Evolutionary conservation across 1,284 basidiomycete genomes (phyloP).

Genomic region (Sporisorium scitamineum): DNA sequence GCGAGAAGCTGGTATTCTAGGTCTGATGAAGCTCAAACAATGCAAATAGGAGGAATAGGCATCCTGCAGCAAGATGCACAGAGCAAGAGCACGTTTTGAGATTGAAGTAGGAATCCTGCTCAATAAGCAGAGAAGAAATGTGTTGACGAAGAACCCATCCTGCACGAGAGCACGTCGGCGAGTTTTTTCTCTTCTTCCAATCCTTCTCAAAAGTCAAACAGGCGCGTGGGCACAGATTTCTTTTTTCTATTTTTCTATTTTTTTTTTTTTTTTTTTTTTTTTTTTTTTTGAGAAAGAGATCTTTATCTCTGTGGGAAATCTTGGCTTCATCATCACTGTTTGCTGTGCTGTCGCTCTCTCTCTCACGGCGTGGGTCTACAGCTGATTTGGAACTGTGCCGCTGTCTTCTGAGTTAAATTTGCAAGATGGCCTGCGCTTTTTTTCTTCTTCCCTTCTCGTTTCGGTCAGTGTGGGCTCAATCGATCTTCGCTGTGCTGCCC

Average conservation of each 20-base stretch:
- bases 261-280: constrained; percentile 12
- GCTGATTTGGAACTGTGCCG: neutral
- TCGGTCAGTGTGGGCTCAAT: constrained; percentile 8
- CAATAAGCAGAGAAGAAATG: neutral
- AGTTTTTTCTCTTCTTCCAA: constrained; percentile 2
- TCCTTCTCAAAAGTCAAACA: constrained; percentile 9
- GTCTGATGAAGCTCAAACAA: no score
- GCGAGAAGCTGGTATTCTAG: no score
- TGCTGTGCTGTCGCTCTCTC: constrained; percentile 3
- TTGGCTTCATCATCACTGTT: constrained; percentile 16
- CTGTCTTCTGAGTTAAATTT: neutral
- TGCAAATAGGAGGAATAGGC: no score
- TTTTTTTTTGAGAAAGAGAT: constrained; percentile 21
- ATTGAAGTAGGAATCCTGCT: no score
- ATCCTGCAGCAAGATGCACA: neutral
- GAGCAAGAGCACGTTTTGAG: neutral
- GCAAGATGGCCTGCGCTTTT: constrained; percentile 1
- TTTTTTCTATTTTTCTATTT: constrained; percentile 2
- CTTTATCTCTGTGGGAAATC: constrained; percentile 27
- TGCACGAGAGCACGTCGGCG: constrained; percentile 12
- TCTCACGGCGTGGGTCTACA: neutral
- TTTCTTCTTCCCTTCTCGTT: neutral
- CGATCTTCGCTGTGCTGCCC: constrained; percentile 1
- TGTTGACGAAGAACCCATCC: neutral
- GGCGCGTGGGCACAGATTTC: neutral